Conservation (phyloP, 2,329 filamentous ascomycete species). For the Madurella mycetomatis region DNA sequence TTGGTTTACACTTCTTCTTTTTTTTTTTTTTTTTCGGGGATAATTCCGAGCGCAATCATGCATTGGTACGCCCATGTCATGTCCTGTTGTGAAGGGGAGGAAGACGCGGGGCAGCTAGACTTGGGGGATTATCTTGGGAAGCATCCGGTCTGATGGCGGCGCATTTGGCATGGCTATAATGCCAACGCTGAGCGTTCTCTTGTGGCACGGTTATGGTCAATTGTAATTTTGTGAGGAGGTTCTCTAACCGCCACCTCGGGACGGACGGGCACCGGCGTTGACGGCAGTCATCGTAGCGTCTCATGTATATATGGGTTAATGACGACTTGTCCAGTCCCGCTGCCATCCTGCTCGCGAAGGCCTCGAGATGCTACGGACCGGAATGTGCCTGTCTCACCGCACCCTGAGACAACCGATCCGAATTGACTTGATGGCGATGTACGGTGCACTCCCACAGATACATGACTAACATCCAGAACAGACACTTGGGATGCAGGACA, state of each 20-base stretch:
- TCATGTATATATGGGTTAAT: conserved; percentile 16
- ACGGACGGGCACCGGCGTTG: background rate
- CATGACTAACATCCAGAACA: too few species aligned
- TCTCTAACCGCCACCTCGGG: background rate
- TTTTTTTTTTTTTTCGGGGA: background rate
- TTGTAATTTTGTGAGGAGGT: conserved; percentile 6
- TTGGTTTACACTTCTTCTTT: background rate
- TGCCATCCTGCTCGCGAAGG: too few species aligned
- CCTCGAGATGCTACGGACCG: too few species aligned
- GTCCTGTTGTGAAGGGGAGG: background rate
- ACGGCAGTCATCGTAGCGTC: background rate
- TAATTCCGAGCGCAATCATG: background rate
- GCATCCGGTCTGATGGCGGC: background rate
- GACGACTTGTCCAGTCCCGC: background rate
- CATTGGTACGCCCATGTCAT: background rate
- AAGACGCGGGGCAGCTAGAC: background rate
- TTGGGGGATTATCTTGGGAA: background rate
- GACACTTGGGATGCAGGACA: too few species aligned
- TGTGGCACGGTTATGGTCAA: background rate
- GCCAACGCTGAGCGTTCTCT: background rate
- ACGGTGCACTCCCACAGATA: too few species aligned
- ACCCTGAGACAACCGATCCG: too few species aligned
- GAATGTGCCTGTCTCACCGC: too few species aligned
- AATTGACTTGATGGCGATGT: too few species aligned
- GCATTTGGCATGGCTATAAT: background rate